phyloP scores from a whole-genome alignment of 345 rosid genomes.

The Salix arbutifolia region DNA sequence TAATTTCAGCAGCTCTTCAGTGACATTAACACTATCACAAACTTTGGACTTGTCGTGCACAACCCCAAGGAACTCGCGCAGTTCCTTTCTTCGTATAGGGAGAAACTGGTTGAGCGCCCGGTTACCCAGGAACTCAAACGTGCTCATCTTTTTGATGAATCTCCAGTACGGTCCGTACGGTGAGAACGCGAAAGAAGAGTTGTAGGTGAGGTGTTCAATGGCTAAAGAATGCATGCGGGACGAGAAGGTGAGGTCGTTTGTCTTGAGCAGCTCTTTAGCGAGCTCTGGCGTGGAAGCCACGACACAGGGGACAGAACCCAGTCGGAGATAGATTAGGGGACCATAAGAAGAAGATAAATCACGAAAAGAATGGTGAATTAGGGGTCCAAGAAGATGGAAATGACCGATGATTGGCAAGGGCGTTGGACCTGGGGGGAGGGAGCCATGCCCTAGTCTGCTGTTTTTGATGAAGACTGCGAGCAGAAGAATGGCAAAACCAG shows the following conservation, averaged over 20 bases:
- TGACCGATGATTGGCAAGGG: slow-evolving; percentile 44
- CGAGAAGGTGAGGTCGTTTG: slow-evolving; percentile 34
- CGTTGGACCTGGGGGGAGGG: slow-evolving; percentile 36
- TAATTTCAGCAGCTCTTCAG: slow-evolving; percentile 36
- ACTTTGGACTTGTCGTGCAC: slow-evolving; percentile 18
- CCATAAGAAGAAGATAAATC: slow-evolving; percentile 21
- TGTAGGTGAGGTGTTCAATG: slow-evolving; percentile 38
- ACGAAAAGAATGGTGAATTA: slow-evolving; percentile 33
- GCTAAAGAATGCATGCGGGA: slow-evolving; percentile 30
- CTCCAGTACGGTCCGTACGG: slow-evolving; percentile 46
- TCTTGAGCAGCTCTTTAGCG: slow-evolving; percentile 35
- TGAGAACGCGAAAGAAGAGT: slow-evolving; percentile 40
- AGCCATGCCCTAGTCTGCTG: too few species aligned
- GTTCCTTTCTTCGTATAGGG: slow-evolving; percentile 30
- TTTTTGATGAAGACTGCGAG: too few species aligned
- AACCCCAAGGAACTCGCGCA: slow-evolving; percentile 11
- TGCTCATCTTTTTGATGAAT: slow-evolving; percentile 42
- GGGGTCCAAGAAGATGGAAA: slow-evolving; percentile 42
- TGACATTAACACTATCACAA: slow-evolving; percentile 28
- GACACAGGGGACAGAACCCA: slow-evolving; percentile 35
- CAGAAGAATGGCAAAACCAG: too few species aligned
- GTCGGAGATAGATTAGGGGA: slow-evolving; percentile 30
- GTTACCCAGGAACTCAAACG: slow-evolving; percentile 39
- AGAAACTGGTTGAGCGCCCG: slow-evolving; percentile 32
- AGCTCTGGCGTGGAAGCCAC: slow-evolving; percentile 40